Base-by-base conservation (phyloP, 2,329 filamentous ascomycete genomes). In the Botrytis elliptica region DNA sequence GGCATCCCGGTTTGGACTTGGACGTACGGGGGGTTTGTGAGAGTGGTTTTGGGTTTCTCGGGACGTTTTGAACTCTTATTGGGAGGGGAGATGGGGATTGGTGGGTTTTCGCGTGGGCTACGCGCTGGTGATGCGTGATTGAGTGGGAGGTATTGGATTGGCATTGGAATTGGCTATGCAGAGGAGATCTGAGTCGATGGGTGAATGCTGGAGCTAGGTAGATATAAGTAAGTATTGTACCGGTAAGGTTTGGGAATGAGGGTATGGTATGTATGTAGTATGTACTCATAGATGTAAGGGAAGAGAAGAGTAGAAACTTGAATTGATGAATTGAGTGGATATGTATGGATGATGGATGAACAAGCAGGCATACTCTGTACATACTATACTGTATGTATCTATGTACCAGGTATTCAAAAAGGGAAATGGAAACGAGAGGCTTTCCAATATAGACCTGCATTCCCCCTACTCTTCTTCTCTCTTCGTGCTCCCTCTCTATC, bases 371-470 rank as follows among this genome's bases (percentile, higher is more conserved):
- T 52, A n/a, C 46, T 49, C 46, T 52, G 25, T n/a, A 52, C 25
- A n/a, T 52, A 29, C 33, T 42, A n/a, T 52, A 29, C 33, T 42
- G 33, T 33, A 33, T 52, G n/a, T 8, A 18, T 57, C 8, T 57
- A 29, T 29, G 29, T 29, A 57, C n/a, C n/a, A 33, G 52, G n/a
- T 33, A 29, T 57, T 57, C 16, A 3, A 33, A 44, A 46, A n/a
- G 33, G 62, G 40, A 22, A 36, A 46, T 12, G 62, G 40, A 22
- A 65, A 65, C 29, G 42, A 49, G 63, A 25, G 59, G 59, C 18
- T 36, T 36, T 25, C 57, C 42, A 66, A 71, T 71, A 71, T 66
- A 71, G 65, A 33, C 36, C 60, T 71, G n/a, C 46, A 42, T n/a
- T 33, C 52, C 59, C n/a, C 38, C 36, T 33, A n/a, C 55, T 42